Evolutionary conservation across 208 protist species (phyloP).

Genomic region (Naegleria fowleri): DNA sequence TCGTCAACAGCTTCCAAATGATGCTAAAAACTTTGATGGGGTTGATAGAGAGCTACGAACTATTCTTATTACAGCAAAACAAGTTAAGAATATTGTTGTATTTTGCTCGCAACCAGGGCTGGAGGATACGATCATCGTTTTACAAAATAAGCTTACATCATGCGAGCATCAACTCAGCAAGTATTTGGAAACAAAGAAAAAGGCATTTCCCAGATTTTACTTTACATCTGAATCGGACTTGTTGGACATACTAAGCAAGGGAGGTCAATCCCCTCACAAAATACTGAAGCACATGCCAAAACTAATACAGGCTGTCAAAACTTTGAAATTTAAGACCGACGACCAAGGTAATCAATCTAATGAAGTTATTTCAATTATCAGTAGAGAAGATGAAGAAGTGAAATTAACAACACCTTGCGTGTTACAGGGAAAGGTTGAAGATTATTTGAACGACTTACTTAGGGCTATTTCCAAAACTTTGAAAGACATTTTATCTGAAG

Average conservation of each 20-base stretch:
- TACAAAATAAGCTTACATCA: conserved; percentile 62
- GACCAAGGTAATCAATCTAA: conserved; percentile 14
- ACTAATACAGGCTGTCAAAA: conserved; percentile 51
- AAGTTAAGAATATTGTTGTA: conserved; percentile 44
- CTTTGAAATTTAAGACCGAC: conserved; percentile 49
- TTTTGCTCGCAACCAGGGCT: conserved; percentile 47
- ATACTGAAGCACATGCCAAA: conserved; percentile 55
- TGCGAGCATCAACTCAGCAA: conserved; percentile 68
- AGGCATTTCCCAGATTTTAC: conserved; percentile 92
- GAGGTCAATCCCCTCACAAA: conserved; percentile 35
- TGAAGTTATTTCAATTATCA: conserved; percentile 57
- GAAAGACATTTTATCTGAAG: conserved; percentile 38
- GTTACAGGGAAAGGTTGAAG: conserved; percentile 60
- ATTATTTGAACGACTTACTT: conserved; percentile 59
- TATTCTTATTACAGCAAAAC: conserved; percentile 31
- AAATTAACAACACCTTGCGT: conserved; percentile 46
- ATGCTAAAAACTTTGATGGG: conserved; percentile 40
- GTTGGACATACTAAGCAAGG: conserved; percentile 79
- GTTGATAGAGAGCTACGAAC: conserved; percentile 30
- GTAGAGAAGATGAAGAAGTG: conserved; percentile 57
- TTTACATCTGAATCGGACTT: conserved; percentile 92
- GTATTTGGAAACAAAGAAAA: conserved; percentile 89
- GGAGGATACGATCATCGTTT: conserved; percentile 45
- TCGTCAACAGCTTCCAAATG: conserved; percentile 62
- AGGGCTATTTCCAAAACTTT: conserved; percentile 45